A percentile compares a stretch with the other conserved stretches of the same genome.
Evolutionary conservation across 306 rosid species (phyloP).

Genomic region (Acacia melanoxylon): DNA sequence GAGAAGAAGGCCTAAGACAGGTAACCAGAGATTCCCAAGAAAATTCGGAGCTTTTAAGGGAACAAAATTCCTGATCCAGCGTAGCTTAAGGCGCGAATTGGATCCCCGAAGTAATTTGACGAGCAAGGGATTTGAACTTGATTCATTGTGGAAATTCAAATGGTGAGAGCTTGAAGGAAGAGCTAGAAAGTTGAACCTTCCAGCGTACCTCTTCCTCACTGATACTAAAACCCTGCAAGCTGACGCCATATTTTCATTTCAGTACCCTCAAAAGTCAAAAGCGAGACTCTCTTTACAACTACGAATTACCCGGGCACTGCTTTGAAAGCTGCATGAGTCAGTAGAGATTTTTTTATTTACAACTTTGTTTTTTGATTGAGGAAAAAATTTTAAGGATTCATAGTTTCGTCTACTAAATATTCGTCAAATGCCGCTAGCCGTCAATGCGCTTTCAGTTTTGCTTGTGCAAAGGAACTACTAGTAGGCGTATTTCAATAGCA

Average conservation of each 20-base stretch:
- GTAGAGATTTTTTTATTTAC: no score
- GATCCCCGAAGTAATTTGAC: slow-evolving; percentile 46
- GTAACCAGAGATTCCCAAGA: slow-evolving; percentile 43
- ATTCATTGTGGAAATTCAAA: slow-evolving; percentile 23
- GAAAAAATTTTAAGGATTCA: no score
- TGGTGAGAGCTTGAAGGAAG: slow-evolving; percentile 14
- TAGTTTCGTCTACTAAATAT: neutral
- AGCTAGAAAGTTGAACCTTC: neutral
- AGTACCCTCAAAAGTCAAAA: neutral
- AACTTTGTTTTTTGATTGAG: no score
- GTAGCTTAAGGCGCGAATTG: slow-evolving; percentile 37
- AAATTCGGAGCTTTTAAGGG: slow-evolving; percentile 35
- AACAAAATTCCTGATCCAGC: slow-evolving; percentile 40
- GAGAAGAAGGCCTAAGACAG: slow-evolving; percentile 49
- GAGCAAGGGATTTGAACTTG: slow-evolving; percentile 35
- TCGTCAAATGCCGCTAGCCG: no score
- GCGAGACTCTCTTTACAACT: neutral
- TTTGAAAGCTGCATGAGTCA: no score
- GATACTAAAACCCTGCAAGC: slow-evolving; percentile 37
- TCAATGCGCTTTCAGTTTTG: no score
- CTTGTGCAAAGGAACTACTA: no score
- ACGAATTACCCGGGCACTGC: neutral
- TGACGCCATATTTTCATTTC: slow-evolving; percentile 39
- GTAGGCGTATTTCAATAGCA: no score
- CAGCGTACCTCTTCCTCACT: slow-evolving; percentile 23